Evolutionary conservation across 345 rosid genomes (phyloP), one percentile per base, ranked within the genome.

Genomic region (Salix arbutifolia): DNA sequence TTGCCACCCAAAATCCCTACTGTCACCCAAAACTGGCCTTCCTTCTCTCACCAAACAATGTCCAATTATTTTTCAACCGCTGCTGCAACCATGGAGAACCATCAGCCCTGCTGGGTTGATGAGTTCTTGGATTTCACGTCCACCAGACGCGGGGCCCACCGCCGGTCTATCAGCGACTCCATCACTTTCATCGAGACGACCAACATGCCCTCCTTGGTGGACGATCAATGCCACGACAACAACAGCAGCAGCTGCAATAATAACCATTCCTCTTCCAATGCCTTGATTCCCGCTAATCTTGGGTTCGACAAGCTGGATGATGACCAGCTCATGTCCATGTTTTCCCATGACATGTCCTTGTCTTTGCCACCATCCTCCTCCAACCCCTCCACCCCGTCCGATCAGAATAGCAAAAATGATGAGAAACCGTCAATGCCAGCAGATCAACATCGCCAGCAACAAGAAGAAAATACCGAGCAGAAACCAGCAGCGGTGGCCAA

Each of bases 61-160:
- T 78, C 93, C 1, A 68, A 69, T n/a, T 76, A 37, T 33, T 77
- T 9, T 65, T 76, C 17, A 33, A 26, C 19, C 50, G 21, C 75
- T 68, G 13, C 67, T 46, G 67, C 46, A 76, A 38, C 48, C 8
- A 33, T 48, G 13, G 58, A 68, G 18, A 73, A 78, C 46, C 82
- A 85, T 28, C 88, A 84, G 26, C 85, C 91, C 4, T 86, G 87
- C 0, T 90, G 97, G 97, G 86, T 87, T 37, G 97, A 92, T 26
- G 98, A 92, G 79, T 94, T 94, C 81, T 87, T 94, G 2, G 97
- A 94, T 71, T 94, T 94, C 90, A 89, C 97, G 8, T 77, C 92
- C 30, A 61, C 82, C 35, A 80, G 92, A 37, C 92, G 98, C 10
- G 90, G 89, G 0, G 78, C 91, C 1, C 98, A 94, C 86, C 97